phyloP scores from a whole-genome alignment of 208 protist species.

The Trichomonas gallinae region DNA sequence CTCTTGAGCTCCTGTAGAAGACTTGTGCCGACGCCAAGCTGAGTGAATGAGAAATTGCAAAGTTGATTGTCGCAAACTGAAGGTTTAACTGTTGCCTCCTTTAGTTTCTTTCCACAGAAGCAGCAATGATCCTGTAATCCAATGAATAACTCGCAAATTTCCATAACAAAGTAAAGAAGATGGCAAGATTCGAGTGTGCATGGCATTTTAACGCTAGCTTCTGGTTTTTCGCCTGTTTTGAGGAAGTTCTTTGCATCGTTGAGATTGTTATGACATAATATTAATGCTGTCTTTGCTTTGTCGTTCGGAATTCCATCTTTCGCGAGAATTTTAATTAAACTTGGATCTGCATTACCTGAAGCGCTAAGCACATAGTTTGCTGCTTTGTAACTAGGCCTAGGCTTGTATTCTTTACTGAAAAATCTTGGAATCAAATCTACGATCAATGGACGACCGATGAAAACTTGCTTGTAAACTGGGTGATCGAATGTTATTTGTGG shows the following conservation, averaged over 20 bases:
- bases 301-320: background rate
- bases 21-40: background rate
- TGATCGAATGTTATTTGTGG: background rate
- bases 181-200: too few species aligned
- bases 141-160: background rate
- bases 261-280: background rate
- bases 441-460: background rate
- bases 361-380: background rate
- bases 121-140: background rate
- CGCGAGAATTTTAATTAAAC: background rate
- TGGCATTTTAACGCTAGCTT: too few species aligned
- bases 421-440: background rate
- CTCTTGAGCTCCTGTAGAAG: background rate
- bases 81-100: background rate
- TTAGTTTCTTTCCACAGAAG: background rate
- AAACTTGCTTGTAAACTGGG: background rate
- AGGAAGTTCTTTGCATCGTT: background rate
- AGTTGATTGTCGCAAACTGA: conserved; percentile 6
- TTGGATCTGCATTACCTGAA: background rate
- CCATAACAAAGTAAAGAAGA: background rate
- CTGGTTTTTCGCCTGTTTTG: background rate
- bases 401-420: background rate
- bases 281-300: background rate
- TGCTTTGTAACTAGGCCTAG: background rate
- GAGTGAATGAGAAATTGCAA: background rate